Base-by-base conservation (phyloP, 2,329 filamentous ascomycete species). In the Aspergillus japonicus region DNA sequence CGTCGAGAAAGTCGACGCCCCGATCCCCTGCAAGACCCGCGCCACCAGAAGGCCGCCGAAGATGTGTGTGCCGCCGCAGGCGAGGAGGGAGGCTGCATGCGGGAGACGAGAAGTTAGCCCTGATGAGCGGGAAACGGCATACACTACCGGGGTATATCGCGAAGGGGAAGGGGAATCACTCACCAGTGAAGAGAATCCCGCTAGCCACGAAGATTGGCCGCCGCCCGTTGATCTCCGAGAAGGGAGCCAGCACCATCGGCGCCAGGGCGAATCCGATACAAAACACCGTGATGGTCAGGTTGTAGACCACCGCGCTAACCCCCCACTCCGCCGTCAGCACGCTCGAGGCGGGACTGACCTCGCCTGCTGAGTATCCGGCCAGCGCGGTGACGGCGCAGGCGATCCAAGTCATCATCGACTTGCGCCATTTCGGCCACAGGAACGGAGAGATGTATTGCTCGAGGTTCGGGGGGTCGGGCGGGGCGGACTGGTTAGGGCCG, bases 221-320 rank as follows among this genome's bases (percentile, higher is more conserved):
- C 2, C 93, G 86, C 3, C 93, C 93, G 75, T 95, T 92, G 71
- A 96, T 89, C 76, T 97, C 93, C 0, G 89, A 92, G 65, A 96
- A 89, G 0, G 93, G 93, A 0, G 93, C 93, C 0, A 96, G 83
- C 0, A 91, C 82, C 92, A 97, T 96, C 0, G 93, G 93, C 0
- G 91, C 89, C 24, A 92, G 75, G 0, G 84, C 91, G 66, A 96
- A 96, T 3, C 93, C 92, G 35, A 83, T 69, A 50, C 91, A 95
- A 74, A 95, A 97, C 0, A 86, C 85, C 0, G 92, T 96, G 62
- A 96, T 90, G 35, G 91, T 91, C 1, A 87, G 80, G 5, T 89
- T 79, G n/a, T 87, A 83, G 1, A 87, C 87, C n/a, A 89, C 81
- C 10, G 81, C 78, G 44, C 86, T 88, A 0, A 91, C 81, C 3